Evolutionary conservation across 768 basidiomycete species (phyloP).

Genomic region (Nidularia pulvinata): DNA sequence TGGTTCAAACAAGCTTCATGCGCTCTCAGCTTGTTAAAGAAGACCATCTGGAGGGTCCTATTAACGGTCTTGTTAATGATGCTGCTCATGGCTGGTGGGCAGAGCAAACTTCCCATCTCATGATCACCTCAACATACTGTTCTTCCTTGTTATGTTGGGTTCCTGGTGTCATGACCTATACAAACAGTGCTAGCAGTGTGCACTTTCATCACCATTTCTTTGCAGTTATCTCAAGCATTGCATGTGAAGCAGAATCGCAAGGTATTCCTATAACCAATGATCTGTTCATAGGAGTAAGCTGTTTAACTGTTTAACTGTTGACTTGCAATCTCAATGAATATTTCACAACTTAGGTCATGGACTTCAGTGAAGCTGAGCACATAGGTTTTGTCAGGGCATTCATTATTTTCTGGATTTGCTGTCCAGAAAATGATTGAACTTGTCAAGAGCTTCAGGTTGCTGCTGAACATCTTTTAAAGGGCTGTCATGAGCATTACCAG

Average conservation of each 20-base stretch:
- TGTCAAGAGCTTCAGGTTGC: slow-evolving; percentile 8
- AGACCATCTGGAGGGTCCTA: neutral
- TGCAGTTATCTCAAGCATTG: neutral
- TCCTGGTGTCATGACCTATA: neutral
- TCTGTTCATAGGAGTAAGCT: no score
- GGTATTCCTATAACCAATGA: neutral
- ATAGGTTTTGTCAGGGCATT: slow-evolving; percentile 23
- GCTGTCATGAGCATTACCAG: slow-evolving; percentile 27
- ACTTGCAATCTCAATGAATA: no score
- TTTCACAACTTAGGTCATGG: slow-evolving; percentile 19
- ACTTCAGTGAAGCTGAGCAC: slow-evolving; percentile 30
- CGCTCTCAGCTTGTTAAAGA: slow-evolving; percentile 1
- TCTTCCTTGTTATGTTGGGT: neutral
- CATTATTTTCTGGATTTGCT: slow-evolving; percentile 14
- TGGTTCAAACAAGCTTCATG: slow-evolving; percentile 3
- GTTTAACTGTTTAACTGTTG: no score
- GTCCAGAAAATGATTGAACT: slow-evolving; percentile 4
- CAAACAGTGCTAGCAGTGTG: neutral
- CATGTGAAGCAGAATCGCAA: neutral
- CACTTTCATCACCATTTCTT: neutral
- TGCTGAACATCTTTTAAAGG: slow-evolving; percentile 12
- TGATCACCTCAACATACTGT: neutral
- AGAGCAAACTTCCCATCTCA: neutral
- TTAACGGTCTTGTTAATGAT: slow-evolving; percentile 5
- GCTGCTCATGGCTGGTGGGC: slow-evolving; percentile 1